These are phyloP conservation scores for Ilyonectria sp. DNA, from an alignment of 2,329 filamentous ascomycete genomes.

Conservation along the genomic window DNA sequence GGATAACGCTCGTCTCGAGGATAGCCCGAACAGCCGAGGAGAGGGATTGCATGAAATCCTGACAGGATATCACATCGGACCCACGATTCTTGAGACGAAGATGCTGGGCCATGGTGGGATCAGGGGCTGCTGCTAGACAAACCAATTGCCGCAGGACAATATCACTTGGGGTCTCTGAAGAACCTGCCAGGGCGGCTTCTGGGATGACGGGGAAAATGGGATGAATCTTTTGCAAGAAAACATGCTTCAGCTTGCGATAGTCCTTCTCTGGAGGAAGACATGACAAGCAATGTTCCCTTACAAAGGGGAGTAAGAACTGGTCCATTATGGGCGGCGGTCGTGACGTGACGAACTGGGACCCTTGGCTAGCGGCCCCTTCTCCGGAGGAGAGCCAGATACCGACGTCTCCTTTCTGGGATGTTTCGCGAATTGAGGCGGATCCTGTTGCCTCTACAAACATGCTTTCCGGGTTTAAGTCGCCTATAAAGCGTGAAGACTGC, in stretches of 20 bases:
- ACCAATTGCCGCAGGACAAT: conserved; percentile 68
- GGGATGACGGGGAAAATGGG: conserved; percentile 69
- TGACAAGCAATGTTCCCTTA: conserved; percentile 62
- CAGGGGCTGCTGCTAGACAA: conserved; percentile 68
- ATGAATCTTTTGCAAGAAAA: conserved; percentile 68
- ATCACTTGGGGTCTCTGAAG: conserved; percentile 52
- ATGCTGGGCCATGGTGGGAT: conserved; percentile 61
- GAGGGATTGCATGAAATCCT: conserved; percentile 64
- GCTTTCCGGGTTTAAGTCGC: conserved; percentile 72
- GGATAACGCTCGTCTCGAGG: conserved; percentile 68
- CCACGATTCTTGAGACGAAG: conserved; percentile 61
- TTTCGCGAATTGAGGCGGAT: conserved; percentile 50
- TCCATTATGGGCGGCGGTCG: conserved; percentile 58
- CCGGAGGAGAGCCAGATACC: conserved; percentile 68
- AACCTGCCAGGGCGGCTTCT: conserved; percentile 50
- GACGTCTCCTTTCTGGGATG: conserved; percentile 66
- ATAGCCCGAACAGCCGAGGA: conserved; percentile 65
- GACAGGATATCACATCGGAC: conserved; percentile 57
- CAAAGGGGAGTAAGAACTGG: conserved; percentile 58
- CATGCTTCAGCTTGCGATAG: conserved; percentile 60
- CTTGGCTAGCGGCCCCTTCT: conserved; percentile 43
- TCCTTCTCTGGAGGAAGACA: conserved; percentile 64
- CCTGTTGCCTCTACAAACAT: conserved; percentile 71
- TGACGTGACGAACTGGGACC: conserved; percentile 56
- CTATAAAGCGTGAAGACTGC: conserved; percentile 66